Evolutionary conservation across 495 filamentous ascomycete species (phyloP), one percentile per base, ranked within the genome.

Genomic region (Tuber aestivum): DNA sequence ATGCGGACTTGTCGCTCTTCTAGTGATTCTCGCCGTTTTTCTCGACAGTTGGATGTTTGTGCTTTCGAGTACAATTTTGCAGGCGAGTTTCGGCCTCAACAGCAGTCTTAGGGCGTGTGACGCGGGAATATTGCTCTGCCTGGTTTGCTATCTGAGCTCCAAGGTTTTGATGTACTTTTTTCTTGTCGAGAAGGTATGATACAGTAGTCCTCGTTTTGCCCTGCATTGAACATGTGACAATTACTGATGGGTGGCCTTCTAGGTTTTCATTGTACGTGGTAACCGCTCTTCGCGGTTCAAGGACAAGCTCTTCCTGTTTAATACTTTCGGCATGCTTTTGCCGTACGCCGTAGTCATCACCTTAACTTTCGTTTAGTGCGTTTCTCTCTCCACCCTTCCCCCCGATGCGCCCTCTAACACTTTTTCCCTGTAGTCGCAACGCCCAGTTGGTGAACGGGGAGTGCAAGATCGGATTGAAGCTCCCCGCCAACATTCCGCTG

Each of bases 161-260:
- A 83, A 83, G 75, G 82, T 83, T 56, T 48, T 83, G 16, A 71
- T 83, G 32, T 83, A 83, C 74, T 79, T 83, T 23, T 83, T 83
- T 38, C 65, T 83, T 8, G 82, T 83, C 32, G 82, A 83, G 70
- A 83, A 83, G 76, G 82, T 83, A n/a, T n/a, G n/a, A n/a, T n/a
- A 40, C 38, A 40, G 38, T 40, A 77, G 38, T 8, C 23, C 41
- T 44, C 5, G 8, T 48, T 42, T 72, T 16, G 4, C 45, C 45
- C 0, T 42, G 41, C 14, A 44, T 32, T 37, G 38, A 40, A 7
- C 4, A 6, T 20, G 27, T 23, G 3, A 5, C 23, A 32, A 10
- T 16, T 23, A 21, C 71, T 82, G 27, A 76, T 75, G 35, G 35
- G 69, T n/a, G 41, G n/a, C n/a, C n/a, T 20, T 10, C 10, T 40